Base-by-base conservation (phyloP, 176 grass and related monocot species). In the Avena sativa region DNA sequence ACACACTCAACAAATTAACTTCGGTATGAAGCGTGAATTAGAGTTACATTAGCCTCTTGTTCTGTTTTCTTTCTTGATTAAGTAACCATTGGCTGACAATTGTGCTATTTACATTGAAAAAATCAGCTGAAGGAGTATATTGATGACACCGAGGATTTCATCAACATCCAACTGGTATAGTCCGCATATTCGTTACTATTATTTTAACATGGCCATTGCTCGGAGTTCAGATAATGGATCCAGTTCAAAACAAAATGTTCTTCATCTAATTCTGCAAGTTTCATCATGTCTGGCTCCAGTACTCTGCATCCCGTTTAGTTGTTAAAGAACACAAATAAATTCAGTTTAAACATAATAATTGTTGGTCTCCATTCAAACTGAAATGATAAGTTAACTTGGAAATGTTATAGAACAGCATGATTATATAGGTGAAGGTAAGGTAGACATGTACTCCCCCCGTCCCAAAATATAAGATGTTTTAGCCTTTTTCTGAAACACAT, bases 91-190 rank as follows among this genome's bases (percentile, higher is more conserved):
- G 12, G 81, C 72, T 87, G 26, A 81, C 30, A 87, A 4, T 57
- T 79, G 49, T 91, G 5, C 47, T 73, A 20, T 34, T 69, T 26
- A 47, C 23, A 17, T 88, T 55, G 3, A 1, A 67, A 26, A 67
- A 34, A 66, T 64, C 64, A 67, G 96, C 83, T 98, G 13, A 98
- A 98, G 86, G 93, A 98, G 76, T 98, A 98, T 78, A 98, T 98
- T 90, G 96, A 98, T 92, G 96, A 98, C 81, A 98, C 92, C 68
- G 93, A 98, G 82, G 96, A 96, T 82, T 94, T 98, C 83, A 96
- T 98, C 84, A 98, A 96, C 75, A 98, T 98, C 56, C 92, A 98
- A 52, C 87, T 98, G 93, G 96, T 98, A 90, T 86, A 36, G 17
- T 80, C 65, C 50, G 14, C 51, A 30, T 43, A 88, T 34, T 52